Evolutionary conservation across 495 filamentous ascomycete species (phyloP).

Genomic region (Trichoderma asperelloides): DNA sequence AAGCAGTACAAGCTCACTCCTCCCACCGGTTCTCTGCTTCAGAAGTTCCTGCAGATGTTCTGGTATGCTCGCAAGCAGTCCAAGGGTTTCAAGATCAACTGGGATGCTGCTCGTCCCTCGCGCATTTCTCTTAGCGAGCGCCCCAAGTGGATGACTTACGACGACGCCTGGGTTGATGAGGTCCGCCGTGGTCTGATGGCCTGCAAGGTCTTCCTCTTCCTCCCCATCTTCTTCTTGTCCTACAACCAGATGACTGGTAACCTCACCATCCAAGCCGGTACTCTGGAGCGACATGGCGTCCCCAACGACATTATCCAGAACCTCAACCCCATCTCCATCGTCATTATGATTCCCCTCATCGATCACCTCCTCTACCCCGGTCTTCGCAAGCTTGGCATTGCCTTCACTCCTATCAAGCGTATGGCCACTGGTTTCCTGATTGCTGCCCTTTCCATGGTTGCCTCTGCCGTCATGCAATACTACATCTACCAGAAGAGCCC

Average conservation of each 20-base stretch:
- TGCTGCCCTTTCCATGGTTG: slow-evolving; percentile 50
- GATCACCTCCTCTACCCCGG: slow-evolving; percentile 58
- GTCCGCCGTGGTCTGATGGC: slow-evolving; percentile 56
- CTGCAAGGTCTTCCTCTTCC: slow-evolving; percentile 54
- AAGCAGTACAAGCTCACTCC: slow-evolving; percentile 45
- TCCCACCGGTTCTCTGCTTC: slow-evolving; percentile 56
- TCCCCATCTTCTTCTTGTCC: slow-evolving; percentile 40
- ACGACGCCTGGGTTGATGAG: slow-evolving; percentile 66
- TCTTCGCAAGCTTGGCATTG: slow-evolving; percentile 48
- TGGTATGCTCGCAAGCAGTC: slow-evolving; percentile 45
- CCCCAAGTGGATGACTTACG: slow-evolving; percentile 58
- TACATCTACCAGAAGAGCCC: slow-evolving; percentile 53
- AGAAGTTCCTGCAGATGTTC: slow-evolving; percentile 45
- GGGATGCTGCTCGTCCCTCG: slow-evolving; percentile 52
- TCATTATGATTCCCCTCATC: slow-evolving; percentile 66
- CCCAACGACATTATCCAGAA: slow-evolving; percentile 70
- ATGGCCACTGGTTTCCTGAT: slow-evolving; percentile 57
- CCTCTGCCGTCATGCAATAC: slow-evolving; percentile 51
- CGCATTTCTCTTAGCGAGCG: slow-evolving; percentile 30
- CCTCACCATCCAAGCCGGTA: slow-evolving; percentile 57
- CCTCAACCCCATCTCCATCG: slow-evolving; percentile 58
- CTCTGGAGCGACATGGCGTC: slow-evolving; percentile 55
- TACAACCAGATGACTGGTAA: slow-evolving; percentile 47
- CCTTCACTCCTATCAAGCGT: slow-evolving; percentile 60
- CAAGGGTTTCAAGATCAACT: slow-evolving; percentile 45